Conservation (phyloP, 2,329 filamentous ascomycete species). For the Boeremia lycopersici region DNA sequence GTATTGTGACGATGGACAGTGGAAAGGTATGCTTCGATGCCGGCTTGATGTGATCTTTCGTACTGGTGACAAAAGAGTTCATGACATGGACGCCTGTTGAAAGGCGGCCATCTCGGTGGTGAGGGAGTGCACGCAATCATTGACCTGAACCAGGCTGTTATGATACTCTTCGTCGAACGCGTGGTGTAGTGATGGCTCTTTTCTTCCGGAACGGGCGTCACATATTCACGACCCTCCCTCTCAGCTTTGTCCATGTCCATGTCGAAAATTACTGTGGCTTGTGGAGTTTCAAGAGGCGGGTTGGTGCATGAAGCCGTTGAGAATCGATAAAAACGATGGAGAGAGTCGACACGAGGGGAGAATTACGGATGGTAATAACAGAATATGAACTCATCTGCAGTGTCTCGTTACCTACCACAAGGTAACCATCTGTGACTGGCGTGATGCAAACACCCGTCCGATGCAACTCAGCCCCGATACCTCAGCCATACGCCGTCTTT, state of each 20-base stretch:
- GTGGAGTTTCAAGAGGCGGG: too few species aligned
- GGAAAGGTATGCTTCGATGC: neutral
- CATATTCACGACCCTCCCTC: neutral
- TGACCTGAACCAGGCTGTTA: neutral
- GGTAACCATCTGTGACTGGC: neutral
- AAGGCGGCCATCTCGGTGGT: neutral
- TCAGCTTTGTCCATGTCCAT: neutral
- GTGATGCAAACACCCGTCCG: conserved; percentile 1
- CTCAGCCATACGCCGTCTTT: neutral
- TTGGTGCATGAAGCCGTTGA: too few species aligned
- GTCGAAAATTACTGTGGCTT: too few species aligned
- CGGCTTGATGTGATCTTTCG: neutral
- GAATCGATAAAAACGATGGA: too few species aligned
- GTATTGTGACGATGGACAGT: neutral
- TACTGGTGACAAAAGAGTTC: neutral
- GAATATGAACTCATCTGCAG: neutral
- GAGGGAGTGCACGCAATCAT: neutral
- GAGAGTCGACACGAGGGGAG: too few species aligned
- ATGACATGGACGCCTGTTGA: neutral
- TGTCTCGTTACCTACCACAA: neutral
- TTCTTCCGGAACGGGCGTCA: neutral
- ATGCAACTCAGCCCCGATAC: neutral
- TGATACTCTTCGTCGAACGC: neutral
- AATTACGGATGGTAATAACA: too few species aligned
- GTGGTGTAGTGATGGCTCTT: too few species aligned